Base-by-base conservation (phyloP, 306 rosid genomes). In the Geum urbanum region DNA sequence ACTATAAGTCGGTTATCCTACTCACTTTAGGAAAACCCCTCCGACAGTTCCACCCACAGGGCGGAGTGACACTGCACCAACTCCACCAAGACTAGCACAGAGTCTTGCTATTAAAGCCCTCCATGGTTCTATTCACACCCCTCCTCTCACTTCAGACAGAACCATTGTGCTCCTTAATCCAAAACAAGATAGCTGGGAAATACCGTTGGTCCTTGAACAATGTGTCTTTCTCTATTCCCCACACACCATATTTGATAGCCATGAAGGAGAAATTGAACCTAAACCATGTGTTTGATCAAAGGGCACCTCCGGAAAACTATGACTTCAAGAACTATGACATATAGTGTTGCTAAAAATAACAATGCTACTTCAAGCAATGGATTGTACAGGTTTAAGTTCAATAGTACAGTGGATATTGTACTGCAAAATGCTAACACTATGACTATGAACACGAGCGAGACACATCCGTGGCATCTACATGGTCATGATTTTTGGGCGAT, bases 401-500 rank as follows among this genome's bases (percentile, higher is more conserved):
- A 77, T 0, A 66, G 82, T 6, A 77, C 83, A 0, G 82, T 89
- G 14, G 96, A 92, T 53, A 80, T 92, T 49, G 81, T 92, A 4
- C 64, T 87, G 0, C 98, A 92, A 27, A 92, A 92, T 50, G 85
- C 96, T 0, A 89, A 92, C 16, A 77, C 75, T n/a, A n/a, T 89
- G 46, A 65, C 0, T 0, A 63, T 11, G 1, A 81, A 75, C 10
- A 59, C 37, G 0, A 89, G 92, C 50, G 98, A 92, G 65, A 87
- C 82, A 19, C 98, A 92, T 46, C 98, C 98, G 0, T 92, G 96
- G 96, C 96, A 92, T 77, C 82, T 92, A 53, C 98, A 92, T 63
- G 96, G 98, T 0, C 98, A 89, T 70, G 92, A 92, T 20, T 92
- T 92, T 46, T 92, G 98, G 98, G 92, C 87, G 27, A 74, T 92